phyloP scores from a whole-genome alignment of 2,329 filamentous ascomycete genomes.

The Beauveria pseudobassiana region DNA sequence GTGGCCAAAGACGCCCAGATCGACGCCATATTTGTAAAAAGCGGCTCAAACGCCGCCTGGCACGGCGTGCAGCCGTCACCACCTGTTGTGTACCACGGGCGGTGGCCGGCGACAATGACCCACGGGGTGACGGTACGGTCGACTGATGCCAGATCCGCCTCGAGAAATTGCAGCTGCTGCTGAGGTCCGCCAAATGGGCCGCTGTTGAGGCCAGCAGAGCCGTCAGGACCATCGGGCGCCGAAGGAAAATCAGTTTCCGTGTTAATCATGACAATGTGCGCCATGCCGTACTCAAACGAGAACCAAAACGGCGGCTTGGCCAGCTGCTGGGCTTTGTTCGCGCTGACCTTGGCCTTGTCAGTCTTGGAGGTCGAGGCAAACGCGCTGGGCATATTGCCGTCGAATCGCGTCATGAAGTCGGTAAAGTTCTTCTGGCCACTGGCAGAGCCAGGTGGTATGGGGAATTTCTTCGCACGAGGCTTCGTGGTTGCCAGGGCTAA shows the following conservation, averaged over 20 bases:
- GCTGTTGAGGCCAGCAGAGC: constrained; percentile 26
- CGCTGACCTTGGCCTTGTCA: constrained; percentile 30
- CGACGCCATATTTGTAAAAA: constrained; percentile 51
- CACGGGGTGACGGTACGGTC: constrained; percentile 47
- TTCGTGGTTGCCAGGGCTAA: constrained; percentile 47
- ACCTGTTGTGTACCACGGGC: constrained; percentile 40
- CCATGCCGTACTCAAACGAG: constrained; percentile 24
- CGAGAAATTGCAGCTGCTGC: constrained; percentile 48
- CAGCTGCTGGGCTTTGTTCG: constrained; percentile 35
- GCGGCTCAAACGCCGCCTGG: constrained; percentile 43
- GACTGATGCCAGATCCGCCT: constrained; percentile 47
- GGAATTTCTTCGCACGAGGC: constrained; percentile 37
- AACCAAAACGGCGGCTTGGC: constrained; percentile 22
- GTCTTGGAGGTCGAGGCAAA: constrained; percentile 43
- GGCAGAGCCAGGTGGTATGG: constrained; percentile 31
- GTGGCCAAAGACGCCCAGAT: constrained; percentile 49
- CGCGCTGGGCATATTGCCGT: constrained; percentile 35
- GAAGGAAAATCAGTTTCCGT: constrained; percentile 22
- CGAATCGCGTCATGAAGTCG: constrained; percentile 48
- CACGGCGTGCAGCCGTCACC: constrained; percentile 36
- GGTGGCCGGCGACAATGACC: constrained; percentile 29
- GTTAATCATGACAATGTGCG: constrained; percentile 27
- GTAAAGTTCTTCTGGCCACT: constrained; percentile 53
- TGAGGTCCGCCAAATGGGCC: constrained; percentile 41
- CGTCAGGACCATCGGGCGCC: constrained; percentile 22